Base-by-base conservation (phyloP, 2,329 filamentous ascomycete species). In the Phyllachora maydis region DNA sequence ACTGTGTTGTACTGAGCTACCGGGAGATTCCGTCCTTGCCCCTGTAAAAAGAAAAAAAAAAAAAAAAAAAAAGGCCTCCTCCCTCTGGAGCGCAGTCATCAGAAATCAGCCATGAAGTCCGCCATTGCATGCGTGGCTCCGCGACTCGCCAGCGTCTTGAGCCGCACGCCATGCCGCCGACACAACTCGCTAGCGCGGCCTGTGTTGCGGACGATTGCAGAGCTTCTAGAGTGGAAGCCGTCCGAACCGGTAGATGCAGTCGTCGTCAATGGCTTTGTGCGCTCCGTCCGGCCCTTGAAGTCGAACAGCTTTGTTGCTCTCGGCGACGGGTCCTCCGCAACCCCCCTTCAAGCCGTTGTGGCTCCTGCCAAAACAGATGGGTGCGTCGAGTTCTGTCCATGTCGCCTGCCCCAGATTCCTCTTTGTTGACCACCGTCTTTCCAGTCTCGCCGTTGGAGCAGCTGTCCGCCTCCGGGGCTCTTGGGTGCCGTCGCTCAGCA, bases 251-350 rank as follows among this genome's bases (percentile, higher is more conserved):
- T 53, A 19, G 34, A 46, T n/a, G 44, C 58, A 35, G 55, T 74
- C 22, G 58, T 59, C 27, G 54, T 92, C 35, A 63, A 75, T 42
- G 85, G 83, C 30, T 85, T 75, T 52, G 61, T 93, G 26, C 67
- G 78, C 32, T 85, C 79, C 4, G 71, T 92, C 29, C 65, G 85
- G 31, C 77, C 79, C 44, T 82, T 90, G 55, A 91, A 93, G 45
- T 63, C 63, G 12, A 59, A 75, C 29, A 71, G 75, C 4, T 95
- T 98, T 50, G 73, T 83, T 24, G 66, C 81, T 29, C 57, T 95
- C 24, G 73, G 74, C 8, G 88, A 98, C 54, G 88, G 88, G 21
- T 90, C 82, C 8, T 81, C 76, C 19, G 56, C 78, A 34, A 57
- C 71, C 30, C 58, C 78, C 14, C 46, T 95, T 26, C 88, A 98